A percentile compares a stretch with the other conserved stretches of the same genome.
phyloP scores from a whole-genome alignment of 2,329 filamentous ascomycete genomes.

The Reticulascus tulasneorum region DNA sequence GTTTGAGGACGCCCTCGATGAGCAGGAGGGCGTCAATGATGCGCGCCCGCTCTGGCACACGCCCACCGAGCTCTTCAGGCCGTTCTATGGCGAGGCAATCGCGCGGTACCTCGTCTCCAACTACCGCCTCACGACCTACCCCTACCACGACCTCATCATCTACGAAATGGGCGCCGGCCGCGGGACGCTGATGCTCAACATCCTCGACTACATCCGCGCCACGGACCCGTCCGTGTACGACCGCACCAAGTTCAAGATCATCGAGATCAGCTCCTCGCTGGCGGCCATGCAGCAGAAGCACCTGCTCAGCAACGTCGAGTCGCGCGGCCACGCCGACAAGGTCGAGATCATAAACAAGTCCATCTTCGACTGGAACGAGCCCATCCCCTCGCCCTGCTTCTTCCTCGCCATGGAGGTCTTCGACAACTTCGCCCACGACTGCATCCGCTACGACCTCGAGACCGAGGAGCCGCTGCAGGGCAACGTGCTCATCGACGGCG shows the following conservation, averaged over 20 bases:
- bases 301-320: slow-evolving; percentile 61
- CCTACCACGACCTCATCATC: slow-evolving; percentile 94
- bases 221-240: slow-evolving; percentile 89
- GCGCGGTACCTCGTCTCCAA: slow-evolving; percentile 94
- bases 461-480: slow-evolving; percentile 85
- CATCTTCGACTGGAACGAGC: slow-evolving; percentile 88
- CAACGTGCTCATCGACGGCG: slow-evolving; percentile 76
- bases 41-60: slow-evolving; percentile 97
- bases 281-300: slow-evolving; percentile 73
- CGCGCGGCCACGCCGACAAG: slow-evolving; percentile 73
- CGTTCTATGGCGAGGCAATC: slow-evolving; percentile 95
- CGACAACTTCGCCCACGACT: slow-evolving; percentile 96
- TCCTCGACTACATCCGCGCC: slow-evolving; percentile 91
- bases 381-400: slow-evolving; percentile 91
- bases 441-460: slow-evolving; percentile 79
- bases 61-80: slow-evolving; percentile 92
- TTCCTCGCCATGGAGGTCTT: slow-evolving; percentile 98
- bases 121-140: slow-evolving; percentile 90
- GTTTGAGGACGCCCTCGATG: slow-evolving; percentile 87
- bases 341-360: slow-evolving; percentile 94
- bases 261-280: slow-evolving; percentile 85
- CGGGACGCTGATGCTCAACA: slow-evolving; percentile 96
- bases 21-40: slow-evolving; percentile 59
- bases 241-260: slow-evolving; percentile 89
- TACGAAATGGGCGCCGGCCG: slow-evolving; percentile 99